Percentiles rank a stretch among this genome's conserved stretches.
Conservation (phyloP, 441 rosid species). For the Croton laevigatus region DNA sequence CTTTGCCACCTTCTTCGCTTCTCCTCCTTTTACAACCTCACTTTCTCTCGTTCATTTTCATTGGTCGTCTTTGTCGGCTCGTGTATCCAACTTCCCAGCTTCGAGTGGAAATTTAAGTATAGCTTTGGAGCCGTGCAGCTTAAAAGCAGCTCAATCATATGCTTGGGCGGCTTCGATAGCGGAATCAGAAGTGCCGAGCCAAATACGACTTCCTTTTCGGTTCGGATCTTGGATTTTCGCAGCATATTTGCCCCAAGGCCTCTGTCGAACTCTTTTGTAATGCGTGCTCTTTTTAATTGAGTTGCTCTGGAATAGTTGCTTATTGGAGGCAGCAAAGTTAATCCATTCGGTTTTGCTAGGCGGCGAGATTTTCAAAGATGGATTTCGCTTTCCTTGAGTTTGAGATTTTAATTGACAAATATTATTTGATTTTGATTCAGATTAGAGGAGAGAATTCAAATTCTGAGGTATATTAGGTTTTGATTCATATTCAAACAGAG, state of each 20-base stretch:
- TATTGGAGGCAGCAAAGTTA: constrained; percentile 30
- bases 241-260: constrained; percentile 99
- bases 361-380: constrained; percentile 41
- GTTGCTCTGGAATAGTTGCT: neutral
- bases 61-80: constrained; percentile 22
- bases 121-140: constrained; percentile 79
- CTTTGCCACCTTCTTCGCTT: constrained; percentile 31
- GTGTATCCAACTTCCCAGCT: constrained; percentile 36
- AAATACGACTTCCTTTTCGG: constrained; percentile 63
- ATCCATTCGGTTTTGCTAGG: constrained; percentile 50
- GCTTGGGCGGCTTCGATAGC: constrained; percentile 86
- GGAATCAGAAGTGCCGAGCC: constrained; percentile 85
- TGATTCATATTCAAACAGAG: constrained; percentile 12
- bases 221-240: constrained; percentile 92
- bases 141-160: constrained; percentile 82
- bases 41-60: constrained; percentile 46
- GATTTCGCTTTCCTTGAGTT: constrained; percentile 30
- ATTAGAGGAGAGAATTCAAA: neutral
- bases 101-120: constrained; percentile 86
- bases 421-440: neutral
- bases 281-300: constrained; percentile 37
- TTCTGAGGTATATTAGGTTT: constrained; percentile 6
- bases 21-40: constrained; percentile 12
- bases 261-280: constrained; percentile 80
- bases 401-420: constrained; percentile 22